Evolutionary conservation across 306 rosid species (phyloP).

Genomic region (Citrullus amarus): DNA sequence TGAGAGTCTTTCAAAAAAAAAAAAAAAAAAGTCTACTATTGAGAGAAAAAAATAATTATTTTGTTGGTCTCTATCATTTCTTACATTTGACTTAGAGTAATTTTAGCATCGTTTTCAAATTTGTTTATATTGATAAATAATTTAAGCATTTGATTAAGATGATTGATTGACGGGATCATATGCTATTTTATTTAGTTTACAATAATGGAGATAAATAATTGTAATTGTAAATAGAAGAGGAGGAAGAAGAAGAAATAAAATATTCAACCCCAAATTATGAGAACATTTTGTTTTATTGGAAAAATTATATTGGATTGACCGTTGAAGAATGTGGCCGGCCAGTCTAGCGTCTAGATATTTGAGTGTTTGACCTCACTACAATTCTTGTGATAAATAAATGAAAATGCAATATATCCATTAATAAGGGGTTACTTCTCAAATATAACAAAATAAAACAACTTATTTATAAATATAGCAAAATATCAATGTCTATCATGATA

Average conservation of each 20-base stretch:
- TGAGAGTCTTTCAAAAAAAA: no score
- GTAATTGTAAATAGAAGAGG: no score
- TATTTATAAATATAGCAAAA: no score
- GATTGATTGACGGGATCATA: not conserved
- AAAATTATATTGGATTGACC: not conserved
- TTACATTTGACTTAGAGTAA: not conserved
- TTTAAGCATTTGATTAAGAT: not conserved
- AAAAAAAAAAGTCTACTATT: no score
- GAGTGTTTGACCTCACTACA: not conserved
- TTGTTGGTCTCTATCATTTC: not conserved
- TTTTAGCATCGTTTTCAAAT: not conserved
- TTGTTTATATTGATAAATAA: not conserved
- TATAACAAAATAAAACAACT: no score
- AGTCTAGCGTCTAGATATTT: not conserved
- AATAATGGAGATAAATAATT: not conserved
- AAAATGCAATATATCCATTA: no score
- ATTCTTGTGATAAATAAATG: not conserved
- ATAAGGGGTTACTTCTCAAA: no score
- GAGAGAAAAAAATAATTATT: no score
- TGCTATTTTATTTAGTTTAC: not conserved
- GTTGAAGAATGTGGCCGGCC: not conserved
- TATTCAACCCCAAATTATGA: not conserved
- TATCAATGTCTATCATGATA: no score
- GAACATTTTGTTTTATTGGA: not conserved
- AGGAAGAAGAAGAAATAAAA: not conserved